Conservation (phyloP, 2,329 filamentous ascomycete species). For the Penicillium concentricum region DNA sequence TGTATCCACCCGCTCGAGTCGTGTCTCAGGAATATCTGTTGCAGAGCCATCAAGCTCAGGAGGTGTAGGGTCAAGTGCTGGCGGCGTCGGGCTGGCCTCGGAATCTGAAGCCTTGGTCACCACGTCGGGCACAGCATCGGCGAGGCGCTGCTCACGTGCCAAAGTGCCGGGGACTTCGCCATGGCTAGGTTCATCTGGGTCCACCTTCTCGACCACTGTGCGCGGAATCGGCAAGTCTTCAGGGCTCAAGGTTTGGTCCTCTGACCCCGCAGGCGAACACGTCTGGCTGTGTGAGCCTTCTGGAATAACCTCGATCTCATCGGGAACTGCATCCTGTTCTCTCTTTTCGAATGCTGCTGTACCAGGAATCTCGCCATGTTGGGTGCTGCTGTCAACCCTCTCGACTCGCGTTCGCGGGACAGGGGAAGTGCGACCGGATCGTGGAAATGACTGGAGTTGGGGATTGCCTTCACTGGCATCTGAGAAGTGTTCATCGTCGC, state of each 20-base stretch:
- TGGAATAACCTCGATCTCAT: slow-evolving; percentile 61
- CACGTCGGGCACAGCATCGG: slow-evolving; percentile 60
- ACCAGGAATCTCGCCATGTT: slow-evolving; percentile 62
- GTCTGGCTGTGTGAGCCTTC: slow-evolving; percentile 44
- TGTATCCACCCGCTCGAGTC: slow-evolving; percentile 46
- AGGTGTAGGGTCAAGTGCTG: slow-evolving; percentile 20
- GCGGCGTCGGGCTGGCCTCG: slow-evolving; percentile 29
- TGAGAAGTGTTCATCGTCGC: slow-evolving; percentile 63
- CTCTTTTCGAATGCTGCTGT: slow-evolving; percentile 60
- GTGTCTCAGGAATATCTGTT: slow-evolving; percentile 43
- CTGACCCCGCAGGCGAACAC: slow-evolving; percentile 41
- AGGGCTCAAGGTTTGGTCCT: slow-evolving; percentile 48
- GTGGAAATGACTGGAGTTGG: slow-evolving; percentile 34
- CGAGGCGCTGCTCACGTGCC: slow-evolving; percentile 56
- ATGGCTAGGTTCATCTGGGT: slow-evolving; percentile 55
- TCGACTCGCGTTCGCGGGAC: slow-evolving; percentile 64
- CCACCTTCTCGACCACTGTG: slow-evolving; percentile 62
- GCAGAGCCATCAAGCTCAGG: slow-evolving; percentile 15
- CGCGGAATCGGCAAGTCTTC: slow-evolving; percentile 56
- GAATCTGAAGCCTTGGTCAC: slow-evolving; percentile 51
- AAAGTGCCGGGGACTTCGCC: slow-evolving; percentile 62
- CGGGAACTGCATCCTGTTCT: slow-evolving; percentile 60
- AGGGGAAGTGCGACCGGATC: slow-evolving; percentile 50
- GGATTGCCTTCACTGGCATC: slow-evolving; percentile 60
- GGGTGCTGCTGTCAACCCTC: slow-evolving; percentile 58